Conservation (phyloP, 345 rosid species). For the Murraya koenigii region DNA sequence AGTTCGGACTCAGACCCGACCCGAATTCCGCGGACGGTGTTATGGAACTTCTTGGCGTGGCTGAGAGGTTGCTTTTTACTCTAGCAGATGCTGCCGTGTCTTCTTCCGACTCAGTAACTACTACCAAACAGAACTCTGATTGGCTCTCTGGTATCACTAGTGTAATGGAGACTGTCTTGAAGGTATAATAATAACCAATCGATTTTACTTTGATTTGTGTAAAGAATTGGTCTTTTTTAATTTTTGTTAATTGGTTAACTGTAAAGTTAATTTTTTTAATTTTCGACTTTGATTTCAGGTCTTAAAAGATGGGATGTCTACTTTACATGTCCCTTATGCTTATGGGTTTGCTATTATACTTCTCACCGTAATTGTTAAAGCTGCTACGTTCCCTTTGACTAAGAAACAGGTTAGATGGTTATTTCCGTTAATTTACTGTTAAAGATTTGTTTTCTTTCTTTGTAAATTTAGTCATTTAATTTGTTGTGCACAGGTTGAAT, state of each 20-base stretch:
- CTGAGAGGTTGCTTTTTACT: conserved; percentile 56
- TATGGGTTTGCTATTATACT: conserved; percentile 95
- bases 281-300: conserved; percentile 43
- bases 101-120: conserved; percentile 43
- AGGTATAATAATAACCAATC: conserved; percentile 37
- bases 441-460: not conserved
- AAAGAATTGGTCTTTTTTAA: not conserved
- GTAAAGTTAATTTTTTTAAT: not conserved
- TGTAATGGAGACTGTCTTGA: conserved; percentile 76
- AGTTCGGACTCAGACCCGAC: conserved; percentile 60
- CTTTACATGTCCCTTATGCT: conserved; percentile 73
- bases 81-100: conserved; percentile 90
- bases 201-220: not conserved
- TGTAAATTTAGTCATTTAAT: not conserved
- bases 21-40: conserved; percentile 36
- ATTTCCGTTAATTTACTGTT: not conserved
- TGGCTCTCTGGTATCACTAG: conserved; percentile 89
- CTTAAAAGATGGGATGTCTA: conserved; percentile 73
- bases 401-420: conserved; percentile 74
- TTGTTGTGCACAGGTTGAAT: conserved; percentile 65
- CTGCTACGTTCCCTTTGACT: conserved; percentile 89
- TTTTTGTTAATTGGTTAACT: not conserved
- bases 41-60: conserved; percentile 43
- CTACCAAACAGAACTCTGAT: conserved; percentile 61
- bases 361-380: conserved; percentile 84